Conservation (phyloP, 768 basidiomycete species). For the Trametes meyenii region DNA sequence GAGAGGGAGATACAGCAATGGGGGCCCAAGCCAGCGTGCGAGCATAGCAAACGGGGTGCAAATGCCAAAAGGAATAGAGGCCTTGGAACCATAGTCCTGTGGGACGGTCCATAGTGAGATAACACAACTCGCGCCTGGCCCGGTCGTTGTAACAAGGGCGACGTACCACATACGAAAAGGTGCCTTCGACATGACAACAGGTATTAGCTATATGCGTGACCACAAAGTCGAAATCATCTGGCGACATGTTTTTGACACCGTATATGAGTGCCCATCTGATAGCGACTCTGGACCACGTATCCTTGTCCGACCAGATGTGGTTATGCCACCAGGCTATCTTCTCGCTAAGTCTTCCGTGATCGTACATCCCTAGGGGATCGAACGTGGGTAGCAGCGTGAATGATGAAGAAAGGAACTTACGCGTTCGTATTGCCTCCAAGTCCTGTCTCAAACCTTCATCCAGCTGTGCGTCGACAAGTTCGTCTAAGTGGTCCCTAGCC, state of each 20-base stretch:
- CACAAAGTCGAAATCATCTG: background rate
- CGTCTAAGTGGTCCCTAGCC: background rate
- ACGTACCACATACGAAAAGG: background rate
- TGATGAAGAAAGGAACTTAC: background rate
- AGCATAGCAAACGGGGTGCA: background rate
- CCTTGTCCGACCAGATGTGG: background rate
- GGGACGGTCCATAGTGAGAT: background rate
- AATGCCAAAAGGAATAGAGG: background rate
- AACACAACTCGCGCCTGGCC: too few relatives aligned
- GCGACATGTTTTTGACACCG: background rate
- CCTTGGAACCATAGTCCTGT: background rate
- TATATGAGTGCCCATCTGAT: background rate
- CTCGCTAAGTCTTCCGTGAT: background rate
- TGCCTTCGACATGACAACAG: background rate
- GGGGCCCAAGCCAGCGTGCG: background rate
- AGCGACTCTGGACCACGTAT: background rate
- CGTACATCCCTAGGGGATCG: too few relatives aligned
- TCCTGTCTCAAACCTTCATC: too few relatives aligned
- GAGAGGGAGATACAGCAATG: background rate
- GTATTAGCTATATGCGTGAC: background rate
- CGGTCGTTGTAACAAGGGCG: background rate
- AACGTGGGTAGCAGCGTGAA: background rate
- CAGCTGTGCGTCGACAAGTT: background rate
- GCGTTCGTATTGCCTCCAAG: too few relatives aligned
- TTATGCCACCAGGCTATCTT: constrained; percentile 1